Base-by-base conservation (phyloP, 2,329 filamentous ascomycete genomes). In the Aspergillus proliferans region DNA sequence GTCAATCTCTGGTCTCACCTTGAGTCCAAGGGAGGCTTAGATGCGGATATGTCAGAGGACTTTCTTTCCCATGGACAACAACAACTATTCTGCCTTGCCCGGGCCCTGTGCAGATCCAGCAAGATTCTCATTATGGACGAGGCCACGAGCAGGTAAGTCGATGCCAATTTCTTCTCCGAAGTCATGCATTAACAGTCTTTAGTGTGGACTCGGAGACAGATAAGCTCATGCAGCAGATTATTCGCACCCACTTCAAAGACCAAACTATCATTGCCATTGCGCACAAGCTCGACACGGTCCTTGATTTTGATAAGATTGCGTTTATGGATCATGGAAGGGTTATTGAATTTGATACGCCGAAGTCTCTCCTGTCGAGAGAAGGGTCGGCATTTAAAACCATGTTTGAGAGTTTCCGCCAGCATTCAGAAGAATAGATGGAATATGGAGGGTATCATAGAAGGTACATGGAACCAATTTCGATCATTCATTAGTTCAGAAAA, bases 41-140 rank as follows among this genome's bases (percentile, higher is more conserved):
- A 70, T 51, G 62, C 64, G 2, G 63, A 69, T 2, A 72, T 84
- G 53, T 69, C 71, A n/a, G 66, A 73, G 2, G 71, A 77, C 6
- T 68, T 72, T 45, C 68, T 83, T 5, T 78, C 74, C 4, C 75
- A 78, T 30, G 84, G 84, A 0, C 83, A 86, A 61, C 76, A 76
- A 41, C 83, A 86, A 57, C 71, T 86, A 0, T 83, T 87, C 55
- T 82, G 77, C 53, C 72, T 87, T 1, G 82, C 79, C 0, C 67
- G 82, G 0, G 83, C 81, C 0, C 71, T 85, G 15, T 62, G 86
- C 6, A 67, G 76, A 7, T 61, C 65, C 7, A 67, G 69, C 45
- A 71, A 67, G 21, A 67, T 75, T 47, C 61, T 76, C 10, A 65
- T 76, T 30, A 63, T 76, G 18, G 73, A 76, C 49, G 73, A 76